Conservation (phyloP, 2,329 filamentous ascomycete species). For the Paraphoma sp. region DNA sequence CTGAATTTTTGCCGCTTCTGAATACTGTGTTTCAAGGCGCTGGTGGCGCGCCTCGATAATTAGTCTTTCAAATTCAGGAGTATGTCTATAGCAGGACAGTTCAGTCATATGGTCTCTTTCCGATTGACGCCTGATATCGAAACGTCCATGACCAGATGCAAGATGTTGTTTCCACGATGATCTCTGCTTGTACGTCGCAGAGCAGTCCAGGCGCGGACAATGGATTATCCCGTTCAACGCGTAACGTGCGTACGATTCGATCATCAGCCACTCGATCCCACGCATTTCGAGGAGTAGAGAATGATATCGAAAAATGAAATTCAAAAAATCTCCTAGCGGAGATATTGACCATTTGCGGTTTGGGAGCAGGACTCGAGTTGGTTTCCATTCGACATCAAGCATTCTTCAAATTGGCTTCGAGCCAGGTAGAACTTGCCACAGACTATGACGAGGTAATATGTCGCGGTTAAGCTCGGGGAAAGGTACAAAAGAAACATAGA, state of each 20-base stretch:
- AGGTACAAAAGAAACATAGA: neutral
- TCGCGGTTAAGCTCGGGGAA: too few relatives aligned
- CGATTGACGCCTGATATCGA: too few relatives aligned
- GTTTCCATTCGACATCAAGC: slow-evolving; percentile 5
- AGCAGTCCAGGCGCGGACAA: slow-evolving; percentile 10
- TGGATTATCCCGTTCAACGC: slow-evolving; percentile 4
- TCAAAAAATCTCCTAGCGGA: slow-evolving; percentile 7
- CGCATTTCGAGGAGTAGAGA: neutral
- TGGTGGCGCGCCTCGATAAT: neutral
- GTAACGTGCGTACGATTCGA: slow-evolving; percentile 11
- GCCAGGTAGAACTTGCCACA: neutral
- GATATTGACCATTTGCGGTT: slow-evolving; percentile 2
- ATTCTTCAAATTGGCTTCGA: neutral
- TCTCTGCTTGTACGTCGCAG: neutral
- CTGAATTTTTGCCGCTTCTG: neutral
- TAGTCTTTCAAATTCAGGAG: neutral
- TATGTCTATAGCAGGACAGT: neutral
- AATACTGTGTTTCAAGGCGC: neutral
- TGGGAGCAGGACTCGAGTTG: slow-evolving; percentile 9
- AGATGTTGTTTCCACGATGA: neutral
- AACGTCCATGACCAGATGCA: neutral
- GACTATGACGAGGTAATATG: neutral
- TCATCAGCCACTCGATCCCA: slow-evolving; percentile 7
- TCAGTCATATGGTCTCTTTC: neutral
- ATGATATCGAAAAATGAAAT: neutral